These are phyloP conservation scores for Apiospora hydei DNA, from an alignment of 2,329 filamentous ascomycete genomes.

Conservation along the genomic window DNA sequence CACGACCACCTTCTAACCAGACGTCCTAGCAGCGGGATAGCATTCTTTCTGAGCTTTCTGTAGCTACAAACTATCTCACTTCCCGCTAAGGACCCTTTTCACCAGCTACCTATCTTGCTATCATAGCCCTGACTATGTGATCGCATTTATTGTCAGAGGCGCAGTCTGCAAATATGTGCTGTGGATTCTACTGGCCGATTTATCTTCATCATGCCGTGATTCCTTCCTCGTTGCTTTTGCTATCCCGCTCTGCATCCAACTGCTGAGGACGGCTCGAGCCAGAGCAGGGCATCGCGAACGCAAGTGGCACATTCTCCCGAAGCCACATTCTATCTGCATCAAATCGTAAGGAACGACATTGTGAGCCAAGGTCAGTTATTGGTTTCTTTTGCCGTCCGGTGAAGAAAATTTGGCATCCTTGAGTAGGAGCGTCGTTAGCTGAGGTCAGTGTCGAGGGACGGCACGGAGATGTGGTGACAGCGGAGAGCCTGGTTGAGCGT, in stretches of 20 bases:
- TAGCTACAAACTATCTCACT: too few species aligned
- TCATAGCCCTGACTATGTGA: background rate
- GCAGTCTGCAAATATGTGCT: background rate
- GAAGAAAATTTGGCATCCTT: background rate
- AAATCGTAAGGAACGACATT: background rate
- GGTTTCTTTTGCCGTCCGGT: background rate
- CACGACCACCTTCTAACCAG: too few species aligned
- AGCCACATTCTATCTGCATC: background rate
- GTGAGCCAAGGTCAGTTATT: background rate
- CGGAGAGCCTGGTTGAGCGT: background rate
- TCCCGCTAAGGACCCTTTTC: background rate
- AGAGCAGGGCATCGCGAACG: background rate
- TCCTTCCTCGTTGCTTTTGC: background rate
- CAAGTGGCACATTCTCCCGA: background rate
- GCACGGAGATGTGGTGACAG: background rate
- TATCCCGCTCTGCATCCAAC: background rate
- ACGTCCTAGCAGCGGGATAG: too few species aligned
- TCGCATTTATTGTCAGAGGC: too few species aligned
- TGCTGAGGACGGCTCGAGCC: background rate
- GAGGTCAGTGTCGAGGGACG: background rate
- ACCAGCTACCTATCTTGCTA: background rate
- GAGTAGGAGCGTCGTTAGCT: background rate
- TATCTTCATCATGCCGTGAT: background rate
- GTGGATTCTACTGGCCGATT: background rate
- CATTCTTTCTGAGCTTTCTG: too few species aligned